Percentiles rank a stretch among this genome's conserved stretches.
phyloP scores from a whole-genome alignment of 306 rosid genomes.

The Glycine tomentella region DNA sequence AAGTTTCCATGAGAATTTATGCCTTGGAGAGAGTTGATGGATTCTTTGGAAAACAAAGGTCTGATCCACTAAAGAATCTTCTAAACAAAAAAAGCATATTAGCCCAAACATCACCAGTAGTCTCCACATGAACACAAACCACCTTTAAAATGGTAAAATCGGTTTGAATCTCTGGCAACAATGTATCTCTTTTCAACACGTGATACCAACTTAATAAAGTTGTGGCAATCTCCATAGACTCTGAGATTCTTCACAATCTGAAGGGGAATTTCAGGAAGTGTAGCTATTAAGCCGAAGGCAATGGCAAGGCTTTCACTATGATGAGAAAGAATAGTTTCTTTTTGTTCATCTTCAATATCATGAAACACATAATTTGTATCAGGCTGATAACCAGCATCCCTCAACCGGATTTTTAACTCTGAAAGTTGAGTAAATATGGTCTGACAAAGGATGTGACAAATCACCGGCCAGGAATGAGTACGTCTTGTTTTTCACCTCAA shows the following conservation, averaged over 20 bases:
- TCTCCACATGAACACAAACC: conserved; percentile 91
- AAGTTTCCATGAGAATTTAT: conserved; percentile 18
- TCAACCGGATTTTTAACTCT: conserved; percentile 64
- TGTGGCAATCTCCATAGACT: conserved; percentile 92
- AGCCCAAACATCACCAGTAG: conserved; percentile 66
- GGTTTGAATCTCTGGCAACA: conserved; percentile 86
- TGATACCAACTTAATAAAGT: conserved; percentile 75
- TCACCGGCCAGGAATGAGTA: conserved; percentile 92
- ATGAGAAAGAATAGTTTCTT: conserved; percentile 77
- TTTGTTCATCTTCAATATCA: conserved; percentile 90
- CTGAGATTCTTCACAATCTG: conserved; percentile 87
- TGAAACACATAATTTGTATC: conserved; percentile 86
- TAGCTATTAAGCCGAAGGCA: conserved; percentile 84
- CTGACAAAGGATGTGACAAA: conserved; percentile 75
- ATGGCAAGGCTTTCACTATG: conserved; percentile 93
- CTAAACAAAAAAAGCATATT: conserved; percentile 30
- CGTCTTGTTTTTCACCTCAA: conserved; percentile 87
- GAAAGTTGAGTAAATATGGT: conserved; percentile 73
- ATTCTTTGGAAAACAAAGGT: conserved; percentile 33
- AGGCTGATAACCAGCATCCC: conserved; percentile 80
- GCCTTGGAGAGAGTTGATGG: conserved; percentile 37
- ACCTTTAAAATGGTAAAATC: conserved; percentile 85
- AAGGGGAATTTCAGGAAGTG: conserved; percentile 66
- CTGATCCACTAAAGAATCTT: conserved; percentile 35
- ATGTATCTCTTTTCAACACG: conserved; percentile 73